phyloP scores from a whole-genome alignment of 345 rosid species.

The Euphorbia peplus region DNA sequence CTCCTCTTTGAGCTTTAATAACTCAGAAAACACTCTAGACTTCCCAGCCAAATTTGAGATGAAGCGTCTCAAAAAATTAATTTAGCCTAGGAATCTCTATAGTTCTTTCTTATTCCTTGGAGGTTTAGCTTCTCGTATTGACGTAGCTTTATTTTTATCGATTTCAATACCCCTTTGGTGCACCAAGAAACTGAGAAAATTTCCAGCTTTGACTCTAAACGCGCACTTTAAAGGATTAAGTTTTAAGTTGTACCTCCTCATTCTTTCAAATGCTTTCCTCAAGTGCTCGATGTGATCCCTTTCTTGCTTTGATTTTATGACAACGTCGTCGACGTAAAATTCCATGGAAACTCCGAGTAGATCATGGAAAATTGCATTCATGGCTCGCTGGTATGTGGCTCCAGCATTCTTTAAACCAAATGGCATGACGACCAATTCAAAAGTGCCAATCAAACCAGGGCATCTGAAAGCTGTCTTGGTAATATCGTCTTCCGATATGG shows the following conservation, averaged over 20 bases:
- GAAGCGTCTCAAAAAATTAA: background rate
- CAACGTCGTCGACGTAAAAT: background rate
- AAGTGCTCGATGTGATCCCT: background rate
- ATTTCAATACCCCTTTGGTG: background rate
- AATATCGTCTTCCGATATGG: background rate
- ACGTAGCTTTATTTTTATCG: background rate
- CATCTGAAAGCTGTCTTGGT: background rate
- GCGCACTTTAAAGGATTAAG: background rate
- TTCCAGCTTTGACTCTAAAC: background rate
- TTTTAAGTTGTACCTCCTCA: background rate
- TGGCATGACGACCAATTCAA: background rate
- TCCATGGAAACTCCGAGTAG: background rate
- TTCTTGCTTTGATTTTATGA: background rate
- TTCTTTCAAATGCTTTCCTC: background rate
- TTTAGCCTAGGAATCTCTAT: background rate
- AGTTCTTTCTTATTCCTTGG: background rate
- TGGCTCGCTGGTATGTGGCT: background rate
- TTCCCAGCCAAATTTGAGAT: background rate
- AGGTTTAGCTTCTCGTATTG: background rate
- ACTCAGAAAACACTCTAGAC: background rate
- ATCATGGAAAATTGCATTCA: background rate
- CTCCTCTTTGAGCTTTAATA: background rate
- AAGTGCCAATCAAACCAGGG: background rate
- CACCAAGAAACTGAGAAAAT: no score
- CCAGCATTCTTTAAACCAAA: constrained; percentile 5